A percentile compares a stretch with the other conserved stretches of the same genome.
Evolutionary conservation across 805 yeast genomes (phyloP).

Genomic region (Yarrowia phangngaensis): DNA sequence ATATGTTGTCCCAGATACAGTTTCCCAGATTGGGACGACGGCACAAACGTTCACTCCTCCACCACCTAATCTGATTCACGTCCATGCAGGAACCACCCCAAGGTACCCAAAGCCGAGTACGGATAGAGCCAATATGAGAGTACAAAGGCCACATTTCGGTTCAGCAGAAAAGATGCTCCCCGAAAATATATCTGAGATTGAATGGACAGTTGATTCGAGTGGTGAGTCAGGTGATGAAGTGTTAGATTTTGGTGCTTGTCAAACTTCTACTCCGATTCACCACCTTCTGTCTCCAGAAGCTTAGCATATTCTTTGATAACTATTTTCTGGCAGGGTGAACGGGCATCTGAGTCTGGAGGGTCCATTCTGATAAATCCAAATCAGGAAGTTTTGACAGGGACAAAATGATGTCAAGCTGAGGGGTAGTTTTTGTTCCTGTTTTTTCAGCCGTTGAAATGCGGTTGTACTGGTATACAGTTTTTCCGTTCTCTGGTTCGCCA

Average conservation of each 20-base stretch:
- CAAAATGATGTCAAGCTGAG: conserved; percentile 8
- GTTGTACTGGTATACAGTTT: conserved; percentile 31
- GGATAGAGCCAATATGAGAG: not conserved
- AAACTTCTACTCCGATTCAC: conserved; percentile 4
- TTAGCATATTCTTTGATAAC: not conserved
- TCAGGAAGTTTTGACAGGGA: conserved; percentile 26
- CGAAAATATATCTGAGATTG: conserved; percentile 1
- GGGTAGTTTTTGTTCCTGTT: not conserved
- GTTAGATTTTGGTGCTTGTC: not conserved
- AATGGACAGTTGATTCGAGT: conserved; percentile 1
- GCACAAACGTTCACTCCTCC: conserved; percentile 1
- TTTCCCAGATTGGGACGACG: not conserved
- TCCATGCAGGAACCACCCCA: conserved; percentile 3
- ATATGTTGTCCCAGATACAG: not conserved
- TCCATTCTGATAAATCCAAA: conserved; percentile 9
- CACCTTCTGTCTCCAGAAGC: too few species aligned
- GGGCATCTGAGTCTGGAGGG: conserved; percentile 8
- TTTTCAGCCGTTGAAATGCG: conserved; percentile 5
- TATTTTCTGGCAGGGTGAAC: conserved; percentile 1
- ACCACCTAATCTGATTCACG: not conserved
- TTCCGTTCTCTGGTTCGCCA: not conserved
- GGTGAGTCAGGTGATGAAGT: not conserved
- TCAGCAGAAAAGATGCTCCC: not conserved
- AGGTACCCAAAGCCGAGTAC: conserved; percentile 1
- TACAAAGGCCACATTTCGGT: not conserved